A percentile compares a stretch with the other conserved stretches of the same genome.
Conservation (phyloP, 768 basidiomycete genomes). For the Pisolithus marmoratus region DNA sequence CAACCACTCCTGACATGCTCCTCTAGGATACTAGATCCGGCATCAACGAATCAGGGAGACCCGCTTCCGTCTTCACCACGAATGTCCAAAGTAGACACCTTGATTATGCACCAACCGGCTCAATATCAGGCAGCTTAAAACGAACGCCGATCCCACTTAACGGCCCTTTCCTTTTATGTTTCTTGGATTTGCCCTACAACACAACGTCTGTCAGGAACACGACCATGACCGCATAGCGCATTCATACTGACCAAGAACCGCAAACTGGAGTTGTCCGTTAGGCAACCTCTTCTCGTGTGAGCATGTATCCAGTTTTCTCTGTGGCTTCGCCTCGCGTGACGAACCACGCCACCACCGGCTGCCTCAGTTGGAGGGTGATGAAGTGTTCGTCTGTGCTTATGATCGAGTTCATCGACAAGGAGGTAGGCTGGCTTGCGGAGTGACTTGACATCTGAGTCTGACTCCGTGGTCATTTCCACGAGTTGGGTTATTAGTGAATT, state of each 20-base stretch:
- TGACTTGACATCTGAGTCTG: neutral
- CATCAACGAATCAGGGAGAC: too few species aligned
- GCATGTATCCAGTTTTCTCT: neutral
- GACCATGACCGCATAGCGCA: neutral
- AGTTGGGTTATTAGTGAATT: neutral
- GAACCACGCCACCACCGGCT: neutral
- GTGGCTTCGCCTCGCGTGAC: neutral
- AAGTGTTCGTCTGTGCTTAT: neutral
- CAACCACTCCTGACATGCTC: neutral
- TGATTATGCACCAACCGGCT: neutral
- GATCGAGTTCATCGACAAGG: neutral
- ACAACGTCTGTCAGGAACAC: neutral
- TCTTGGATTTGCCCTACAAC: too few species aligned
- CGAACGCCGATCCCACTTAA: neutral
- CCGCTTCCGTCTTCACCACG: too few species aligned
- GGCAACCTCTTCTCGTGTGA: neutral
- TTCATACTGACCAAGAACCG: neutral
- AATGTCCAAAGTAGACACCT: neutral
- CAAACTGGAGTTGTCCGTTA: neutral
- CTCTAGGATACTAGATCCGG: neutral
- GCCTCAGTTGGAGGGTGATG: neutral
- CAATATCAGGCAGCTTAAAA: neutral
- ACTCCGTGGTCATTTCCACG: neutral
- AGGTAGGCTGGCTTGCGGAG: neutral
- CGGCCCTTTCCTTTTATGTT: neutral